These are phyloP conservation scores for Aspergillus sp. DNA, from an alignment of 2,329 filamentous ascomycete genomes.

Conservation along the genomic window DNA sequence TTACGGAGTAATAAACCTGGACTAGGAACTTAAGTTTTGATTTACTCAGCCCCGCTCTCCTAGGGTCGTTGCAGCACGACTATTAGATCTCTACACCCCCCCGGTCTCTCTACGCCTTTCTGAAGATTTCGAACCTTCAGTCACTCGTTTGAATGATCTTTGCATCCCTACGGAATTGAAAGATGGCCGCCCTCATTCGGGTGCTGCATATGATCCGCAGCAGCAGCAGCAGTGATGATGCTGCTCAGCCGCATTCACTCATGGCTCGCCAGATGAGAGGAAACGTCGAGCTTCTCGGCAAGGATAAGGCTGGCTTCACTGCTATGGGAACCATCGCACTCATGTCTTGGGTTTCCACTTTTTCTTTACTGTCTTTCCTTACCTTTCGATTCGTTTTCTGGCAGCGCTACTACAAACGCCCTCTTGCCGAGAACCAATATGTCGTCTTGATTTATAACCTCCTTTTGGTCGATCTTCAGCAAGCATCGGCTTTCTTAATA, in stretches of 20 bases:
- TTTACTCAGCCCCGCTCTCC: background rate
- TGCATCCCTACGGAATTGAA: background rate
- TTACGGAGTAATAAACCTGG: background rate
- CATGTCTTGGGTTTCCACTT: conserved; percentile 27
- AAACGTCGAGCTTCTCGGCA: conserved; percentile 5
- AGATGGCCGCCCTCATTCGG: conserved; percentile 2
- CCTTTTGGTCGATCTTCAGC: conserved; percentile 43
- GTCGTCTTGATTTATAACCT: conserved; percentile 46
- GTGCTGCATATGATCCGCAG: conserved; percentile 1
- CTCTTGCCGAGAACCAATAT: conserved; percentile 46
- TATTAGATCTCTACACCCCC: background rate
- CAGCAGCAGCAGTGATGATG: background rate
- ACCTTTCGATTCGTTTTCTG: conserved; percentile 23
- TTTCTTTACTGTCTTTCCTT: conserved; percentile 31
- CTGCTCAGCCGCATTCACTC: background rate
- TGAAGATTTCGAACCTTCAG: background rate
- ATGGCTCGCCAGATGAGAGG: background rate
- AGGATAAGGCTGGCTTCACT: conserved; percentile 37
- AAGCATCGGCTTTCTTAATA: conserved; percentile 39
- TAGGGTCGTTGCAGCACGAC: background rate
- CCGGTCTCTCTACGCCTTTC: background rate
- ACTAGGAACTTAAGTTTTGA: background rate
- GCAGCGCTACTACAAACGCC: conserved; percentile 40
- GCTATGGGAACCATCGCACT: conserved; percentile 40
- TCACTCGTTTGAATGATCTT: background rate